Evolutionary conservation across 306 rosid species (phyloP), one percentile per base, ranked within the genome.

Genomic region (Luffa acutangula): DNA sequence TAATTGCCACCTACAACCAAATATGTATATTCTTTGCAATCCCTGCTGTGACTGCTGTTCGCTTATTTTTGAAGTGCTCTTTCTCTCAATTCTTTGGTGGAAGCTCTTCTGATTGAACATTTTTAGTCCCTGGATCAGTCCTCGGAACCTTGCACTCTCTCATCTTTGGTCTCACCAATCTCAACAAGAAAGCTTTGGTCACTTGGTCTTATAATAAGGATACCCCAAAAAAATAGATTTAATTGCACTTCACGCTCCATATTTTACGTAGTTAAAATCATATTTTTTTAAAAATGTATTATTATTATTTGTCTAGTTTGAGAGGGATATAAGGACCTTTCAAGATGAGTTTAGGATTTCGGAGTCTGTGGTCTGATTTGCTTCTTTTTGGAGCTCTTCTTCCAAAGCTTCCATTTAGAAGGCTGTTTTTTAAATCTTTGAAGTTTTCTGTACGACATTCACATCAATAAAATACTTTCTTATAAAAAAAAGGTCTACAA

Each of bases 221-320:
- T 36, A 36, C 46, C 76, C 18, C 6, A 25, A 6, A 70, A 43
- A 43, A 70, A 20, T 43, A 43, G 76, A 43, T 70, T 36, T n/a
- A 70, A 79, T 67, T 52, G 31, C 41, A 41, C 57, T 54, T 80
- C 69, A 69, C 9, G 70, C 33, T 49, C 69, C 46, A 80, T 53
- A n/a, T 53, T 15, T 79, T 62, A 31, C 13, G 42, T 4, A 3
- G 69, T 62, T 33, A 62, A 33, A 62, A 42, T 3, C 12, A 49
- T 25, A 25, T 25, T 49, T 49, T 17, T 49, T 49, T 9, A 12
- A 25, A 25, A 25, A 25, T 25, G 31, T 25, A 25, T 25, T 25
- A 25, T 25, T 25, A 25, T 25, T 25, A 17, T 49, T 49, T 4
- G 12, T 3, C 12, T 49, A 49, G 54, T 12, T 49, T 21, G 65